These are phyloP conservation scores for Marsdenia floribunda DNA, from an alignment of 257 asterid genomes.

Conservation along the genomic window DNA sequence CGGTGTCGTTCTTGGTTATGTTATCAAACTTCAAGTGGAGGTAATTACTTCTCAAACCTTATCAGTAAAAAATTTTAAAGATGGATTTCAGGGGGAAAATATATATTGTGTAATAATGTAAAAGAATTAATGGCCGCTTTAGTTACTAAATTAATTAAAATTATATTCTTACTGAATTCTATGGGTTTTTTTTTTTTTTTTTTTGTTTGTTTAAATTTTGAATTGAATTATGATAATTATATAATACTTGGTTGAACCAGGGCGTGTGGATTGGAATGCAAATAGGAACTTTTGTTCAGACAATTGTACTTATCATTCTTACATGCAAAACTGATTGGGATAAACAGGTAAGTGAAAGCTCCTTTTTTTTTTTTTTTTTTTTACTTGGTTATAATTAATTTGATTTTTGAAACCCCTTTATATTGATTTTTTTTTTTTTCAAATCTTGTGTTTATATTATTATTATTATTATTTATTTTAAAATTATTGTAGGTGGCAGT, in stretches of 20 bases:
- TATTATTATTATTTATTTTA: not conserved
- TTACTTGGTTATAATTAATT: too few relatives aligned
- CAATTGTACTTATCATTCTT: constrained; percentile 30
- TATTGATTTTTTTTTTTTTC: too few relatives aligned
- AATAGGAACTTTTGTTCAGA: constrained; percentile 38
- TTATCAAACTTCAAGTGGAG: constrained; percentile 7
- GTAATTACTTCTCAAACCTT: not conserved
- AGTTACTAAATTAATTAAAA: too few relatives aligned
- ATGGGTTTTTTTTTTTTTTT: too few relatives aligned
- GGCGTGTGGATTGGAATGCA: constrained; percentile 60
- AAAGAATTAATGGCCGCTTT: too few relatives aligned
- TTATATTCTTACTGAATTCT: too few relatives aligned
- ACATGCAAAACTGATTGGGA: constrained; percentile 50
- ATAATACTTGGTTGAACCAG: too few relatives aligned
- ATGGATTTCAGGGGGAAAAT: not conserved
- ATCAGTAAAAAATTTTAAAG: not conserved
- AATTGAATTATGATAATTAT: too few relatives aligned
- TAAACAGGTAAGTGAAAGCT: constrained; percentile 25
- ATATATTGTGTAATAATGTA: not conserved
- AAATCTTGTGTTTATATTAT: not conserved
- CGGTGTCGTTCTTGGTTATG: constrained; percentile 25
- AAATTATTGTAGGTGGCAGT: constrained; percentile 21
- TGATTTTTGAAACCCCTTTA: too few relatives aligned
- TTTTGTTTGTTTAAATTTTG: too few relatives aligned
- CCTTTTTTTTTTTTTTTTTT: too few relatives aligned